Percentiles rank a stretch among this genome's conserved stretches.
Conservation (phyloP, 140 eudicot species). For the Bidens hawaiensis region DNA sequence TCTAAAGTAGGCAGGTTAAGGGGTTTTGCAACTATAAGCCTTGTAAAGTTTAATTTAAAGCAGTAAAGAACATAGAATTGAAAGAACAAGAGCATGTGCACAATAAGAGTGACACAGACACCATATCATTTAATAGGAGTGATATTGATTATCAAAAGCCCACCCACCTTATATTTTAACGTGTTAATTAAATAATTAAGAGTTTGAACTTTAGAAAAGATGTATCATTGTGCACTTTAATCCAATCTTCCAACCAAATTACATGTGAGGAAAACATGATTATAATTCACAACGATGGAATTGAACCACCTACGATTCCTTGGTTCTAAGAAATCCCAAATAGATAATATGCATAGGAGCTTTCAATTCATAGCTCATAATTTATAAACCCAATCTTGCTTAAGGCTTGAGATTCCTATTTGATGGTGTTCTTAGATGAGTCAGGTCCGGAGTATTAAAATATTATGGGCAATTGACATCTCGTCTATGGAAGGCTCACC, state of each 20-base stretch:
- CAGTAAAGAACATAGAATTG: conserved; percentile 1
- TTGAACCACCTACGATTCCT: no score
- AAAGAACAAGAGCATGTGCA: conserved; percentile 27
- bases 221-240: conserved; percentile 6
- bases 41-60: background rate
- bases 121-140: conserved; percentile 9
- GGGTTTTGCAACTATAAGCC: background rate
- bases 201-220: conserved; percentile 8
- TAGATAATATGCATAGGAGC: no score
- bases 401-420: no score
- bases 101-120: conserved; percentile 19
- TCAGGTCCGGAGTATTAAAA: no score
- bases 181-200: conserved; percentile 2
- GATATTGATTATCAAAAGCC: conserved; percentile 12
- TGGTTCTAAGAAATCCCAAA: no score
- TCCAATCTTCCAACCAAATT: conserved; percentile 6
- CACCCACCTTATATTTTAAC: conserved; percentile 9
- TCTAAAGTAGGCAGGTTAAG: background rate
- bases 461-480: no score
- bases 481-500: no score
- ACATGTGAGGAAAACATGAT: background rate
- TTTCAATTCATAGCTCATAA: no score
- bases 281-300: no score
- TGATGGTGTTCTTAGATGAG: no score
- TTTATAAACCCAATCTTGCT: no score